phyloP scores from a whole-genome alignment of 768 basidiomycete species.

The Leccinellum luteum region DNA sequence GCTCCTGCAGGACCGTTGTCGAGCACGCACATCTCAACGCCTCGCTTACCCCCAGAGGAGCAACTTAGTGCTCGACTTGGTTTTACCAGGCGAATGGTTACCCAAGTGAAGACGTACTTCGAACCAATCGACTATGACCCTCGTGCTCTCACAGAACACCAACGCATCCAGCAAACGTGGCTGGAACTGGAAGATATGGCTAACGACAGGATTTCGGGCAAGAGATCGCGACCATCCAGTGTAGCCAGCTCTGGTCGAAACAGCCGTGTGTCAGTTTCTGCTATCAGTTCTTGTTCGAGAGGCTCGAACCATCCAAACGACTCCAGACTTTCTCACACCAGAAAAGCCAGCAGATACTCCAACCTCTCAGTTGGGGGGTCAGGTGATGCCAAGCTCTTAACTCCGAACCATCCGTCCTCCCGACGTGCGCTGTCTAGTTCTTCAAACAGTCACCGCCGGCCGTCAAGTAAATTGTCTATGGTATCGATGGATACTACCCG shows the following conservation, averaged over 20 bases:
- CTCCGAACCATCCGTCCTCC: conserved; percentile 43
- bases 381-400: conserved; percentile 41
- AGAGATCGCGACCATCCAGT: conserved; percentile 65
- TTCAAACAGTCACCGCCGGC: conserved; percentile 43
- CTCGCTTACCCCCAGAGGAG: conserved; percentile 54
- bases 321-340: conserved; percentile 12
- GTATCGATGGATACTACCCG: conserved; percentile 46
- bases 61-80: conserved; percentile 61
- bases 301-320: conserved; percentile 16
- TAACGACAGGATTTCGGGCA: conserved; percentile 58
- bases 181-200: conserved; percentile 79
- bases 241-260: conserved; percentile 61
- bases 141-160: conserved; percentile 57
- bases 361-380: conserved; percentile 30
- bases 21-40: conserved; percentile 45
- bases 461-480: conserved; percentile 57
- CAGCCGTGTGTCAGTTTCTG: conserved; percentile 55
- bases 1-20: conserved; percentile 50
- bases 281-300: conserved; percentile 21
- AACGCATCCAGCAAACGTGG: conserved; percentile 78
- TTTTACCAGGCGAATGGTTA: conserved; percentile 58
- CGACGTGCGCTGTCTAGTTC: conserved; percentile 52
- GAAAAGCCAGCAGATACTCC: conserved; percentile 30
- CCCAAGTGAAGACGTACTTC: conserved; percentile 43
- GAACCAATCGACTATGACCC: conserved; percentile 51